Base-by-base conservation (phyloP, 2,329 filamentous ascomycete species). In the Dactylonectria macrodidyma region DNA sequence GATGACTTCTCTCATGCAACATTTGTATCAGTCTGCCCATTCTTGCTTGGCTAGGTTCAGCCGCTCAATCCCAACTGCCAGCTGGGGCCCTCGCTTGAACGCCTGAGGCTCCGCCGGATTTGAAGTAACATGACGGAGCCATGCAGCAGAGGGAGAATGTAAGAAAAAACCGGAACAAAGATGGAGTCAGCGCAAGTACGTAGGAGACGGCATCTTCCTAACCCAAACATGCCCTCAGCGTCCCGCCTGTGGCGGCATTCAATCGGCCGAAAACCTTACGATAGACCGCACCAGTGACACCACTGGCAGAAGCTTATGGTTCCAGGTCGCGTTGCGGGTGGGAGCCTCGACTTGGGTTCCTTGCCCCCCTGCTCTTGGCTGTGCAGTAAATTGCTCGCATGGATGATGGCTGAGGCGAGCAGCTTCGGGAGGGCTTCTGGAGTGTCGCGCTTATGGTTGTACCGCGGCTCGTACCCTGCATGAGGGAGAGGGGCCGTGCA, bases 221-320 rank as follows among this genome's bases (percentile, higher is more conserved):
- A 24, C 44, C 41, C 22, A 34, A 44, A 30, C 41, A 30, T 10
- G 44, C 34, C 22, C 50, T n/a, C 41, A n/a, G 36, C 36, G 36
- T 38, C 10, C 38, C 24, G 46, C 47, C 33, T 34, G 46, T 38
- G 61, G 51, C 62, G 36, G 50, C 62, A 56, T 59, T n/a, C 56
- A 26, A 48, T 56, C 30, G 26, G 44, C 19, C 41, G 24, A 58
- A 44, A 73, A 73, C 61, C 70, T 72, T 75, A 65, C 46, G 72
- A 74, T 71, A 44, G 58, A 62, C 60, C 68, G 47, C 58, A 52
- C 26, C 22, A 67, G 62, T 74, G 65, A 72, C 65, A 66, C 72
- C 70, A 74, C 62, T 66, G 41, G 44, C 38, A 46, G 24, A 46
- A 56, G 22, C 24, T 36, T 50, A 19, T 59, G 26, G 54, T 59